Conservation (phyloP, 1,284 basidiomycete genomes). For the Phlebopus sp. region DNA sequence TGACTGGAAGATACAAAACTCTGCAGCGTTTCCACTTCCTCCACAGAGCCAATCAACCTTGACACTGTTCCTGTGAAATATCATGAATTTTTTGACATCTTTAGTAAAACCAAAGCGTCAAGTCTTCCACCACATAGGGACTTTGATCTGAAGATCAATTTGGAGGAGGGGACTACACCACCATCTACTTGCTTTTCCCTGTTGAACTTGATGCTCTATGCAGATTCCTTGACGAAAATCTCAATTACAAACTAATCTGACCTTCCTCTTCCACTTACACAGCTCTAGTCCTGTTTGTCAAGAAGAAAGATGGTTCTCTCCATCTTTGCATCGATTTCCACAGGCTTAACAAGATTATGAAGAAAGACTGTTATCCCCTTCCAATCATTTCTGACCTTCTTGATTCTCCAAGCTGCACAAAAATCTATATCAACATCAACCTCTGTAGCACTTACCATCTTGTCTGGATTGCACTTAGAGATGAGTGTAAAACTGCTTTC, state of each 20-base stretch:
- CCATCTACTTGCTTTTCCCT: not conserved
- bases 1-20: too few species aligned
- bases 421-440: slow-evolving; percentile 27
- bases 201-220: not conserved
- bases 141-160: not conserved
- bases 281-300: not conserved
- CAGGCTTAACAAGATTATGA: slow-evolving; percentile 24
- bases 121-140: not conserved
- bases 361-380: slow-evolving; percentile 25
- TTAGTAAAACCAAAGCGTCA: not conserved
- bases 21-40: too few species aligned
- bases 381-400: slow-evolving; percentile 28
- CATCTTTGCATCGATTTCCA: slow-evolving; percentile 21
- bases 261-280: not conserved
- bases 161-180: not conserved
- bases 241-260: not conserved
- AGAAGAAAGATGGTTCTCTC: not conserved
- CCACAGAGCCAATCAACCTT: too few species aligned
- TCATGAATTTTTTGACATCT: not conserved
- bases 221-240: not conserved
- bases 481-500: slow-evolving; percentile 35
- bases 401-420: slow-evolving; percentile 18
- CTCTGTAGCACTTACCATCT: slow-evolving; percentile 32
- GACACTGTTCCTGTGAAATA: too few species aligned
- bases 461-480: slow-evolving; percentile 17